Percentiles rank a stretch among this genome's conserved stretches.
Conservation (phyloP, 192 early-diverging fungal genomes). For the Pilaira anomala region DNA sequence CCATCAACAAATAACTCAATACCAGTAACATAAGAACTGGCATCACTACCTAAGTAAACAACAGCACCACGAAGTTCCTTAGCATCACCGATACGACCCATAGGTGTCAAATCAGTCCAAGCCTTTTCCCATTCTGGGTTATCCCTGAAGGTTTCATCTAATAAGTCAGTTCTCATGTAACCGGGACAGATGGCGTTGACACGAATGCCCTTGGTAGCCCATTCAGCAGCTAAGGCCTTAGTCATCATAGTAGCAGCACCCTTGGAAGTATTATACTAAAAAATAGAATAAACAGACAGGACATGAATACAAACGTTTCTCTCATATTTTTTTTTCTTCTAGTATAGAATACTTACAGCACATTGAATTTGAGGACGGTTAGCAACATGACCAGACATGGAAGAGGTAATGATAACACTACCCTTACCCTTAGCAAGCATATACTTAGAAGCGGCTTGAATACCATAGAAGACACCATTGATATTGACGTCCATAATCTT, state of each 20-base stretch:
- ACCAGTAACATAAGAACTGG: slow-evolving; percentile 35
- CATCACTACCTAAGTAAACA: slow-evolving; percentile 33
- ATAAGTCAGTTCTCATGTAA: slow-evolving; percentile 28
- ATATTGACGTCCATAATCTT: slow-evolving; percentile 36
- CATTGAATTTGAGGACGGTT: slow-evolving; percentile 34
- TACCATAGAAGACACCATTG: slow-evolving; percentile 35
- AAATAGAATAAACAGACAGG: background rate
- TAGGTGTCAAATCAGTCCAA: slow-evolving; percentile 30
- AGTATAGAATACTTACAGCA: slow-evolving; percentile 19
- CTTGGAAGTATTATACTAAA: slow-evolving; percentile 32
- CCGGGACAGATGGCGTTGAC: slow-evolving; percentile 32
- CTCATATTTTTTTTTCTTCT: background rate
- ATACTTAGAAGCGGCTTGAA: slow-evolving; percentile 30
- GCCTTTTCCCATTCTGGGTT: slow-evolving; percentile 8
- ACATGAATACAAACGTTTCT: background rate
- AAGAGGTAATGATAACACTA: slow-evolving; percentile 32
- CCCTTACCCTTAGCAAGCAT: slow-evolving; percentile 27
- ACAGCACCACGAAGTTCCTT: slow-evolving; percentile 32
- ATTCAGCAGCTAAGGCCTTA: slow-evolving; percentile 29
- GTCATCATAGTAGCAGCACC: slow-evolving; percentile 30
- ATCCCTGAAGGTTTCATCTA: background rate
- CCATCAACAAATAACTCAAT: slow-evolving; percentile 36
- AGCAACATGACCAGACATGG: slow-evolving; percentile 30
- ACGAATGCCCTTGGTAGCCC: slow-evolving; percentile 29
- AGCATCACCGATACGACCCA: slow-evolving; percentile 33